phyloP scores from a whole-genome alignment of 208 protist species.

The Acanthamoeba triangularis region DNA sequence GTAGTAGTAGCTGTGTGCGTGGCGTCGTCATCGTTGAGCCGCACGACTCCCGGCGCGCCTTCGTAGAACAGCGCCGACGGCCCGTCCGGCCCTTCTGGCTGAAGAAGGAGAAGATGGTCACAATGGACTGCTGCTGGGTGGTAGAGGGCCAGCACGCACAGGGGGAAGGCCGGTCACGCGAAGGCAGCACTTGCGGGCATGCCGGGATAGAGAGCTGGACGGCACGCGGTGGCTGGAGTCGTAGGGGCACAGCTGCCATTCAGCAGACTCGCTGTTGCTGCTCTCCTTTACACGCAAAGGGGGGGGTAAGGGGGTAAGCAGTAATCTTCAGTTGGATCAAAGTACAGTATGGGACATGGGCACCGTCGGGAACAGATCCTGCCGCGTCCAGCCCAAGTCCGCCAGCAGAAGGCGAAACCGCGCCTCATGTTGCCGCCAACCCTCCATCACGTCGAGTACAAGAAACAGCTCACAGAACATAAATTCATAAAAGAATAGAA shows the following conservation, averaged over 20 bases:
- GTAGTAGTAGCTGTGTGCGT: neutral
- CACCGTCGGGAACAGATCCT: neutral
- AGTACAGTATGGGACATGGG: no score
- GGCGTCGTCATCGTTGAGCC: neutral
- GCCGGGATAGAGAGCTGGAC: neutral
- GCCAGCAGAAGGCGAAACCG: neutral
- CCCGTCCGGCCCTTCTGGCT: conserved; percentile 3
- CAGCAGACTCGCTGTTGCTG: neutral
- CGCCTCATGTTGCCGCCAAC: neutral
- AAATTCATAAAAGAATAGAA: no score
- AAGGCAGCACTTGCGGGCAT: neutral
- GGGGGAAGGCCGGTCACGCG: neutral
- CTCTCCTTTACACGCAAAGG: neutral
- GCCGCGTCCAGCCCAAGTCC: neutral
- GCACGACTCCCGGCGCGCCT: conserved; percentile 9
- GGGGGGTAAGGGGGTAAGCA: no score
- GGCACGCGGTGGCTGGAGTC: conserved; percentile 14
- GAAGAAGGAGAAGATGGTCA: neutral
- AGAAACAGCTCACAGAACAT: no score
- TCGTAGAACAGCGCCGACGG: conserved; percentile 4
- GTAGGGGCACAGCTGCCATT: neutral
- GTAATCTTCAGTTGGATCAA: no score
- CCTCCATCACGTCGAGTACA: neutral
- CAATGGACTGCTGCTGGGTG: accelerated
- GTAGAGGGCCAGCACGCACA: neutral